Percentiles rank a stretch among this genome's conserved stretches.
phyloP scores from a whole-genome alignment of 2,329 filamentous ascomycete genomes.

The Sporothrix curviconia region DNA sequence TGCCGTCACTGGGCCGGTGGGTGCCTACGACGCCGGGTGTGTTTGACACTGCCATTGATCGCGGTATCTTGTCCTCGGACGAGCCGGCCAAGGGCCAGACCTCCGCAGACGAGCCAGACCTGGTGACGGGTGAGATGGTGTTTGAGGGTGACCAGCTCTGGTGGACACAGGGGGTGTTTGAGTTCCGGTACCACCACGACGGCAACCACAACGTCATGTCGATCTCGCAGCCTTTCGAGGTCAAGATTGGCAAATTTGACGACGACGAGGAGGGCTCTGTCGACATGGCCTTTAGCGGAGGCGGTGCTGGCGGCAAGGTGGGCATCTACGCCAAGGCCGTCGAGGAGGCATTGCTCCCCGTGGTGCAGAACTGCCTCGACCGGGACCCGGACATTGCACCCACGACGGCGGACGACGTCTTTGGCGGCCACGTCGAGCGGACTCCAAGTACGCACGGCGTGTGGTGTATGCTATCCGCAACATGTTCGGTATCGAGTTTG shows the following conservation, averaged over 20 bases:
- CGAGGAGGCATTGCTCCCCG: conserved; percentile 69
- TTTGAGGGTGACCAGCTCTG: conserved; percentile 92
- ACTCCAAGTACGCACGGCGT: conserved; percentile 80
- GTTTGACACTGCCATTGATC: conserved; percentile 70
- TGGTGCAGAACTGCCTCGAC: conserved; percentile 90
- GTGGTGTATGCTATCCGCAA: conserved; percentile 92
- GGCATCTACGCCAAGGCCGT: conserved; percentile 61
- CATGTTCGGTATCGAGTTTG: conserved; percentile 97
- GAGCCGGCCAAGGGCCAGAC: conserved; percentile 36
- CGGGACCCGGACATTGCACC: conserved; percentile 87
- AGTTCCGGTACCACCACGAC: conserved; percentile 94
- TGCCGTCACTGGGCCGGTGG: conserved; percentile 86
- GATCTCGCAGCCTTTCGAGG: conserved; percentile 87
- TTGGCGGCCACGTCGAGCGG: conserved; percentile 80
- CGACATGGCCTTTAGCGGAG: conserved; percentile 29
- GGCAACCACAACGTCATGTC: conserved; percentile 91
- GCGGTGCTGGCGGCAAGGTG: conserved; percentile 30
- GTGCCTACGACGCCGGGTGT: conserved; percentile 68
- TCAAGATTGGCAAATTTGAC: conserved; percentile 74
- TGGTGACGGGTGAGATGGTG: conserved; percentile 71
- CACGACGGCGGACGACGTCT: conserved; percentile 68
- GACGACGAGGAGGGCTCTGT: conserved; percentile 57
- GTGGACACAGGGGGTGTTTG: conserved; percentile 95
- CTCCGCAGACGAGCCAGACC: conserved; percentile 41
- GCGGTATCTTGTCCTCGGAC: conserved; percentile 68